Evolutionary conservation across 2,329 filamentous ascomycete species (phyloP).

Genomic region (Fusarium sp.): DNA sequence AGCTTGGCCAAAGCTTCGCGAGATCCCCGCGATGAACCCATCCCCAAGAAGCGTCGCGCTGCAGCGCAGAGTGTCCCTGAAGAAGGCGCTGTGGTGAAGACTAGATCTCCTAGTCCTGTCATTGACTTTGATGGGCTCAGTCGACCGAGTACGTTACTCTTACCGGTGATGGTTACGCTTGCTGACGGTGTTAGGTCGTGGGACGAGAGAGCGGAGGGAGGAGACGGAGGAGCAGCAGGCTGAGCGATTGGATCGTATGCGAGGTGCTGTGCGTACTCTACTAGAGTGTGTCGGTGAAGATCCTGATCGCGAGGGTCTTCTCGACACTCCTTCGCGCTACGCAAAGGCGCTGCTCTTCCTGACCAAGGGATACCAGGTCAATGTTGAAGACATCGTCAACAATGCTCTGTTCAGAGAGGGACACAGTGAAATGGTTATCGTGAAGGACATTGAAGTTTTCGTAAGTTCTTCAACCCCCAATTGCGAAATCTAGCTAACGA

Average conservation of each 20-base stretch:
- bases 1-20: conserved; percentile 72
- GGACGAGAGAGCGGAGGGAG: conserved; percentile 72
- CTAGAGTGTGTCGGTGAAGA: conserved; percentile 78
- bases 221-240: conserved; percentile 61
- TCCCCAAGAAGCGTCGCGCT: conserved; percentile 55
- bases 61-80: conserved; percentile 10
- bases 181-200: conserved; percentile 59
- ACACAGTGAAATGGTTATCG: conserved; percentile 96
- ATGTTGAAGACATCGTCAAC: conserved; percentile 91
- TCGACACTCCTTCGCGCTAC: conserved; percentile 83
- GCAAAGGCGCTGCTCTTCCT: conserved; percentile 96
- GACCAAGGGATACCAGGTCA: conserved; percentile 97
- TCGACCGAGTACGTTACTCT: conserved; percentile 61
- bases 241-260: conserved; percentile 67
- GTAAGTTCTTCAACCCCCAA: conserved; percentile 9
- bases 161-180: neutral
- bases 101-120: conserved; percentile 62
- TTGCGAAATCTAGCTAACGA: neutral
- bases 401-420: conserved; percentile 95
- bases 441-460: conserved; percentile 94
- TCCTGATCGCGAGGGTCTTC: conserved; percentile 71
- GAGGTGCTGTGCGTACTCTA: conserved; percentile 72
- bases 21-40: conserved; percentile 68
- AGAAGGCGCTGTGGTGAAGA: conserved; percentile 24
- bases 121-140: conserved; percentile 73